Evolutionary conservation across 495 filamentous ascomycete species (phyloP), one percentile per base, ranked within the genome.

Genomic region (Sphaerosporella brunnea): DNA sequence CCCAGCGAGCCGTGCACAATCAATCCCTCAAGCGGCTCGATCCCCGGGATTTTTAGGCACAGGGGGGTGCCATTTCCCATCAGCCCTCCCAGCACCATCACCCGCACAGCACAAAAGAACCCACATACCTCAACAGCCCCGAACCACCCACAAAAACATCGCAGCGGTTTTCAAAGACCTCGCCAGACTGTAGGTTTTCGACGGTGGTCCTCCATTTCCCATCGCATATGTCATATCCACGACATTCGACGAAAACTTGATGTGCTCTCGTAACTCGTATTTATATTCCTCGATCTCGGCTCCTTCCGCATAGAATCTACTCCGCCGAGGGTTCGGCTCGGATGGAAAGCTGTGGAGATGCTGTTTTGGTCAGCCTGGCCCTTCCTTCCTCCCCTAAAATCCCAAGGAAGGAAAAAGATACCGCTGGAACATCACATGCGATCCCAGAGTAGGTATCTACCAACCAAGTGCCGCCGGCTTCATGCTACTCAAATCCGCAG

Each of bases 391-490:
- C 5, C 5, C 28, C 13, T 32, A 5, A 32, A 5, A 32, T 5
- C 28, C 5, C 7, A 32, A 13, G 13, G 28, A 32, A 32, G 7
- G 7, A 13, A 5, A 13, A 5, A 32, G 7, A 32, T 32, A 32
- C 28, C 28, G 36, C 36, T 4, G 40, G 40, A 10, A 26, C 20
- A 16, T 43, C 40, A 20, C 19, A 43, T 8, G 16, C 40, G 8
- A 77, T 74, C 16, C 79, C 78, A 0, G 78, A 76, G 57, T 84
- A 83, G 49, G 68, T 65, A 45, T 83, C 82, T 60, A 80, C 77
- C 36, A 72, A 74, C 79, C 79, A 85, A 0, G 78, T 80, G 0
- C 80, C 79, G 25, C 78, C 75, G 51, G 82, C 67, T 16, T 38
- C 15, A 16, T 20, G 8, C 30, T 34, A 34, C 8, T 34, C 30